These are phyloP conservation scores for Leishmania turanica DNA, from an alignment of 208 protist genomes.

Conservation along the genomic window DNA sequence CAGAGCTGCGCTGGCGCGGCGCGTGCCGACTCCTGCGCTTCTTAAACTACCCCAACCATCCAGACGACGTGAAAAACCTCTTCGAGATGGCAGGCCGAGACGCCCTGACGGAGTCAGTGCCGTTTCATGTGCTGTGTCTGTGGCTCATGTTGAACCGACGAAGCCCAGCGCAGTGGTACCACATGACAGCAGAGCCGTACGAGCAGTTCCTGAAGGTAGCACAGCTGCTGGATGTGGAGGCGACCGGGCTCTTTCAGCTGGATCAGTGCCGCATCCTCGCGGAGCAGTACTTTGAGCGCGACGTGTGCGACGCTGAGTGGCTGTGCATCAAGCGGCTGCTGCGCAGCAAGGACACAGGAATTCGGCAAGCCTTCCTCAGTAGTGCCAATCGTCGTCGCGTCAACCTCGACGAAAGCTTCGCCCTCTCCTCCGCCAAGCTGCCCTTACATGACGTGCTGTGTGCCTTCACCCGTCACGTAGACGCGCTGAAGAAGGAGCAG, in stretches of 20 bases:
- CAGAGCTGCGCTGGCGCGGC: conserved; percentile 50
- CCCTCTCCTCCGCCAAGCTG: conserved; percentile 30
- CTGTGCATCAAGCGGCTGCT: conserved; percentile 33
- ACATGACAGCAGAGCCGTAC: conserved; percentile 43
- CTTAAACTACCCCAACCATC: conserved; percentile 65
- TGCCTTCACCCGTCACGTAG: conserved; percentile 36
- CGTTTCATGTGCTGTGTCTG: conserved; percentile 51
- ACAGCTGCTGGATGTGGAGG: conserved; percentile 53
- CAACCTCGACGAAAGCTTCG: conserved; percentile 2
- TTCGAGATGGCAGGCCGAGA: conserved; percentile 45
- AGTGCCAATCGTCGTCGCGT: not conserved
- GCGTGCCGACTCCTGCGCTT: conserved; percentile 60
- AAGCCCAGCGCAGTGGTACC: conserved; percentile 51
- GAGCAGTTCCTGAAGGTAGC: conserved; percentile 43
- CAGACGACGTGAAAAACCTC: conserved; percentile 56
- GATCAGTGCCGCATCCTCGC: conserved; percentile 53
- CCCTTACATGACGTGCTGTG: conserved; percentile 60
- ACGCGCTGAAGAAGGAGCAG: conserved; percentile 30
- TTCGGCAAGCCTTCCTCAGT: conserved; percentile 40
- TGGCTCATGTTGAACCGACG: conserved; percentile 56
- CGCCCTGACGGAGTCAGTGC: conserved; percentile 32
- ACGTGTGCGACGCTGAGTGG: conserved; percentile 48
- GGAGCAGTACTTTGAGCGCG: conserved; percentile 64
- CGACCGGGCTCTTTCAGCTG: conserved; percentile 57
- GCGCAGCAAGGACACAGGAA: conserved; percentile 26